phyloP scores from a whole-genome alignment of 2,329 filamentous ascomycete species.

The Aspergillus fijiensis region DNA sequence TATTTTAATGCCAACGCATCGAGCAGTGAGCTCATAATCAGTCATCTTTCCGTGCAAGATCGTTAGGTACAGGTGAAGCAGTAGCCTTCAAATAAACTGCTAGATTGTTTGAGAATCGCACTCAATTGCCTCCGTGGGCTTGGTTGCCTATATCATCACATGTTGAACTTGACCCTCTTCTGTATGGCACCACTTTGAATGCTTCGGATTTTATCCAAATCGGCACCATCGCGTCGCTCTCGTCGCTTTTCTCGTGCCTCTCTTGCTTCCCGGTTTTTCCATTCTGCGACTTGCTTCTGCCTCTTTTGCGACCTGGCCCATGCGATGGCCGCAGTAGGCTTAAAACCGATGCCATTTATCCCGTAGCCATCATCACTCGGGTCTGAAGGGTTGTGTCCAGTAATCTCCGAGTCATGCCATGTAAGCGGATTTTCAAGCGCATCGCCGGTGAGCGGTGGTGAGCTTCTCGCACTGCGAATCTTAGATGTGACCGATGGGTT shows the following conservation, averaged over 20 bases:
- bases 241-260: constrained; percentile 59
- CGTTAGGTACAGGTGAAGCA: background rate
- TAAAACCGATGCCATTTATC: constrained; percentile 64
- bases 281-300: constrained; percentile 59
- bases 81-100: constrained; percentile 2
- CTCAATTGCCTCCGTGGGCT: background rate
- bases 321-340: constrained; percentile 59
- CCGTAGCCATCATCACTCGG: constrained; percentile 63
- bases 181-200: constrained; percentile 33
- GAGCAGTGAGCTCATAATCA: background rate
- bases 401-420: constrained; percentile 64
- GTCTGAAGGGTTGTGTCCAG: constrained; percentile 57
- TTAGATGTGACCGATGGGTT: constrained; percentile 22
- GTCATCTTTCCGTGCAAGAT: background rate
- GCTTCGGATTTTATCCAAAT: constrained; percentile 26
- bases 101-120: background rate
- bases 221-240: constrained; percentile 47
- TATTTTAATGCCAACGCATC: background rate
- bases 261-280: constrained; percentile 58
- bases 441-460: constrained; percentile 33
- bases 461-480: constrained; percentile 29
- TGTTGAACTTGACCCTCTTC: constrained; percentile 45
- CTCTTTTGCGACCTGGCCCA: constrained; percentile 57
- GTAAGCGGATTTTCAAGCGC: constrained; percentile 37
- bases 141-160: constrained; percentile 17